Percentiles rank a stretch among this genome's conserved stretches.
Conservation (phyloP, 805 yeast species). For the Saturnispora silvae region DNA sequence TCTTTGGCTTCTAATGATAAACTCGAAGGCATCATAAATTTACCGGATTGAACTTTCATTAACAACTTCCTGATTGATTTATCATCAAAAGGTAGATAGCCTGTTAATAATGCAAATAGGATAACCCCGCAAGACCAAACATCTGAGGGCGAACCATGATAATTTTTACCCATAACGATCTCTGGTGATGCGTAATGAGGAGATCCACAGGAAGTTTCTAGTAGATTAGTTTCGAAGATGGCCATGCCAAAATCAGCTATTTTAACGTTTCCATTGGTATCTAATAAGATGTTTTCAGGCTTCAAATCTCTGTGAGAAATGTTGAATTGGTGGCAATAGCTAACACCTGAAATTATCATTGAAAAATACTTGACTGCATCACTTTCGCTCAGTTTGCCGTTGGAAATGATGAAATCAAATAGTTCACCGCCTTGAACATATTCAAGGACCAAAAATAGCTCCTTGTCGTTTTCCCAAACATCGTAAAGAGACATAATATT, state of each 20-base stretch:
- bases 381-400: conserved; percentile 60
- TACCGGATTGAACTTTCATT: conserved; percentile 68
- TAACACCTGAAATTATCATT: conserved; percentile 69
- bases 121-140: conserved; percentile 87
- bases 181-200: conserved; percentile 89
- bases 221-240: conserved; percentile 59
- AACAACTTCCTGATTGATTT: conserved; percentile 63
- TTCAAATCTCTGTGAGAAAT: conserved; percentile 77
- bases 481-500: conserved; percentile 90
- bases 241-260: conserved; percentile 90
- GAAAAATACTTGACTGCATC: conserved; percentile 70
- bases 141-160: conserved; percentile 79
- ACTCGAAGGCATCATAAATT: conserved; percentile 58
- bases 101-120: conserved; percentile 66
- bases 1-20: conserved; percentile 58
- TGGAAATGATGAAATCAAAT: conserved; percentile 61
- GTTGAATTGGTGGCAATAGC: conserved; percentile 71
- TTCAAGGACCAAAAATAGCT: conserved; percentile 67
- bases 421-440: conserved; percentile 86
- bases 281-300: conserved; percentile 68
- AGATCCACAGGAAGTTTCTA: conserved; percentile 78
- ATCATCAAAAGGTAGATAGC: conserved; percentile 77
- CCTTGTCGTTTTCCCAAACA: conserved; percentile 96
- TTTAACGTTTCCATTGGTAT: conserved; percentile 54
- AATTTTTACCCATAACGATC: conserved; percentile 65